These are phyloP conservation scores for Blastobotrys muscicola DNA, from an alignment of 805 yeast species.

Conservation along the genomic window DNA sequence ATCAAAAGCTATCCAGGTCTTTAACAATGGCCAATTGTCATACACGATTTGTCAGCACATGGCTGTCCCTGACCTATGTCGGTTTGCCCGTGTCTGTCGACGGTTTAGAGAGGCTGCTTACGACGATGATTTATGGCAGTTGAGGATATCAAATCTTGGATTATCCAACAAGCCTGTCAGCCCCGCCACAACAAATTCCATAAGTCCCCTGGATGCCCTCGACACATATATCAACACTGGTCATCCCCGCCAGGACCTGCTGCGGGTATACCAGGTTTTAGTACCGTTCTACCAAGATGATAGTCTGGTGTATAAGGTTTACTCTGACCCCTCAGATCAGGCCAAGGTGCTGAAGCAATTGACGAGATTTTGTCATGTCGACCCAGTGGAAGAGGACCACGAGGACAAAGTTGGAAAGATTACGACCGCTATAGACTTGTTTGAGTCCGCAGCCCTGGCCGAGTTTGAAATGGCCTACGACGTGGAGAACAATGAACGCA, in stretches of 20 bases:
- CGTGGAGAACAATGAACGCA: slow-evolving; percentile 32
- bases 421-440: slow-evolving; percentile 51
- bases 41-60: slow-evolving; percentile 7
- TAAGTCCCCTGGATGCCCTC: slow-evolving; percentile 10
- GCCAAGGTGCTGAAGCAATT: slow-evolving; percentile 37
- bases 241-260: slow-evolving; percentile 11
- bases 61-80: slow-evolving; percentile 28
- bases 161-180: background rate
- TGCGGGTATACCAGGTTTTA: slow-evolving; percentile 30
- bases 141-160: background rate
- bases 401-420: slow-evolving; percentile 32
- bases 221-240: slow-evolving; percentile 9
- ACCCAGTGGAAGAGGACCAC: slow-evolving; percentile 26
- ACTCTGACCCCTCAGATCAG: slow-evolving; percentile 43
- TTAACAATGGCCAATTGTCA: background rate
- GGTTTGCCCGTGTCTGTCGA: slow-evolving; percentile 32
- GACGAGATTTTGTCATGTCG: slow-evolving; percentile 30
- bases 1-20: background rate
- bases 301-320: slow-evolving; percentile 38
- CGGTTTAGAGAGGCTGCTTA: slow-evolving; percentile 32
- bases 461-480: slow-evolving; percentile 57
- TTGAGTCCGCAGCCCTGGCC: slow-evolving; percentile 57
- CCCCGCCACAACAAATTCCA: background rate
- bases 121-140: slow-evolving; percentile 24
- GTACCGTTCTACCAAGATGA: slow-evolving; percentile 40